Conservation (phyloP, 202 grass and related monocot species). For the Schoenoplectus triqueter region DNA sequence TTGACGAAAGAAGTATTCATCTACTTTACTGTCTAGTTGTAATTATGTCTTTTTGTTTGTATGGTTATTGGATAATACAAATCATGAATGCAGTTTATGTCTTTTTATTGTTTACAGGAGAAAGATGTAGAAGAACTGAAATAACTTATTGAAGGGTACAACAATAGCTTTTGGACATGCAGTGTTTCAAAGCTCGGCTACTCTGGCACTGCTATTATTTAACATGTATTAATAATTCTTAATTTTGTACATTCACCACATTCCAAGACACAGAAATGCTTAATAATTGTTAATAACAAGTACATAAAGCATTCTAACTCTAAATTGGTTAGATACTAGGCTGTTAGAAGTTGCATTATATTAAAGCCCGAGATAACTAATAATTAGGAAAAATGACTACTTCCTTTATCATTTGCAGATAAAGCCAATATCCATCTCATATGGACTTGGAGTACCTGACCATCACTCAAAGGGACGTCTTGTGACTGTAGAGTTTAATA, state of each 20-base stretch:
- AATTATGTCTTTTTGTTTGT: slow-evolving; percentile 25
- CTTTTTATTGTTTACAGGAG: slow-evolving; percentile 61
- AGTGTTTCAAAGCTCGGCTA: slow-evolving; percentile 97
- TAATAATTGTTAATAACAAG: slow-evolving; percentile 25
- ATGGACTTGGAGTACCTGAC: slow-evolving; percentile 81
- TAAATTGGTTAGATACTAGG: not conserved
- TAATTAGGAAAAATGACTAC: slow-evolving; percentile 20
- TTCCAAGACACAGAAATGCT: not conserved
- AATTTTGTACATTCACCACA: slow-evolving; percentile 7
- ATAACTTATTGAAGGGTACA: slow-evolving; percentile 84
- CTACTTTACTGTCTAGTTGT: not conserved
- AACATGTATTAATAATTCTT: slow-evolving; percentile 56
- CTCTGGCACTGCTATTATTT: slow-evolving; percentile 94
- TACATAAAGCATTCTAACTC: slow-evolving; percentile 25
- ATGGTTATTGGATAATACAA: slow-evolving; percentile 23
- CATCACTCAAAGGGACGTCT: slow-evolving; percentile 92
- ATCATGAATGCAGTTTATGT: slow-evolving; percentile 31
- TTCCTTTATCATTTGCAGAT: slow-evolving; percentile 48
- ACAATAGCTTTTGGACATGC: slow-evolving; percentile 92
- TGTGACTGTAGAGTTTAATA: slow-evolving; percentile 83
- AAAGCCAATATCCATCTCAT: slow-evolving; percentile 84
- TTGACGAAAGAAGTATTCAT: not conserved
- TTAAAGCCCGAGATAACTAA: slow-evolving; percentile 18
- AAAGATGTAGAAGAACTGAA: slow-evolving; percentile 90
- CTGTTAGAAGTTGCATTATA: slow-evolving; percentile 5